Conservation (phyloP, 2,329 filamentous ascomycete species). For the Ascochyta koolunga region DNA sequence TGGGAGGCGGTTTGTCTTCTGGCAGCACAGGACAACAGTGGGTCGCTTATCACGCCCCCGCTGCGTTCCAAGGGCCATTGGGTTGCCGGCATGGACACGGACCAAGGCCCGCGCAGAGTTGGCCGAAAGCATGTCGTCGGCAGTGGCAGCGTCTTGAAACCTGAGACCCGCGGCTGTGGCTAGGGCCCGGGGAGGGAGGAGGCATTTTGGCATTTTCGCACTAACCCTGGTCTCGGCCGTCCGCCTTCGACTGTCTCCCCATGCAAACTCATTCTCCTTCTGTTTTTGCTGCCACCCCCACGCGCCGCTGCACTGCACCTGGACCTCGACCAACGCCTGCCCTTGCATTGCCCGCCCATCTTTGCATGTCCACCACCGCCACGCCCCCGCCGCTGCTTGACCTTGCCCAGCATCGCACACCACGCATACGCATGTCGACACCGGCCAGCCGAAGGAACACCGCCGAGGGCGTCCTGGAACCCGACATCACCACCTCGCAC, state of each 20-base stretch:
- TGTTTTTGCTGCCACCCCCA: constrained; percentile 12
- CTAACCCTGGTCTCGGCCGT: constrained; percentile 10
- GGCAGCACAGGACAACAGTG: background rate
- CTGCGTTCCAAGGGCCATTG: constrained; percentile 12
- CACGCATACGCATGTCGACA: constrained; percentile 43
- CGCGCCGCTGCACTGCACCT: constrained; percentile 5
- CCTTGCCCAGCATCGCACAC: constrained; percentile 18
- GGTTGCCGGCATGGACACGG: no score
- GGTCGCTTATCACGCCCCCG: constrained; percentile 7
- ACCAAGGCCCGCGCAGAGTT: constrained; percentile 1
- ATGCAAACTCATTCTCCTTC: constrained; percentile 18
- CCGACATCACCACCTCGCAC: constrained; percentile 22
- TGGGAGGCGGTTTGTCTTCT: background rate
- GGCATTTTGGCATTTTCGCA: constrained; percentile 10
- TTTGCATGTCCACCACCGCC: constrained; percentile 18
- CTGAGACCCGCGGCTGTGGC: background rate
- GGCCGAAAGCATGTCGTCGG: constrained; percentile 13
- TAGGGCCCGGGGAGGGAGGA: background rate
- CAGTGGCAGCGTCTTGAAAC: background rate
- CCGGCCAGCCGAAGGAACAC: constrained; percentile 19
- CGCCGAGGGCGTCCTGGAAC: constrained; percentile 37
- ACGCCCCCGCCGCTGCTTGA: constrained; percentile 16
- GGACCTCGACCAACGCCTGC: constrained; percentile 5
- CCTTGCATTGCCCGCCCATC: constrained; percentile 12
- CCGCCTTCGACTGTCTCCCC: constrained; percentile 14